These are phyloP conservation scores for Hyparrhenia diplandra DNA, from an alignment of 176 grass and related monocot species.

Conservation along the genomic window DNA sequence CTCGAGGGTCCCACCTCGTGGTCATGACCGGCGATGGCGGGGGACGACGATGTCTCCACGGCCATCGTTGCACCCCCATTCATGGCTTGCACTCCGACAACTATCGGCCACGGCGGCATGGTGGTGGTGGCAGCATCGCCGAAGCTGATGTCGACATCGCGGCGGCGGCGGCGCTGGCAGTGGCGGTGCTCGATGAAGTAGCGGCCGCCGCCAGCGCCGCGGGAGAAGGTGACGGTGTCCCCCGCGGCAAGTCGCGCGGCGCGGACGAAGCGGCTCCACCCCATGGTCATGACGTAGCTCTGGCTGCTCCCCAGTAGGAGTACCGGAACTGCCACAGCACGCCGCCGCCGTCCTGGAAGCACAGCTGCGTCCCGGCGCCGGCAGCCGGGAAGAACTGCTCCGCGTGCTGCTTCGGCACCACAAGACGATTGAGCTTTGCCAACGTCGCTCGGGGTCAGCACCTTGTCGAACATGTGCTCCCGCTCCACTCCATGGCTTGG, in stretches of 20 bases:
- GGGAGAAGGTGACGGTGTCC: slow-evolving; percentile 65
- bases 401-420: slow-evolving; percentile 78
- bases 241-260: slow-evolving; percentile 49
- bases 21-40: neutral
- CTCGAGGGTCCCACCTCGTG: neutral
- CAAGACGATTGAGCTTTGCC: slow-evolving; percentile 86
- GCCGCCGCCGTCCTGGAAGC: slow-evolving; percentile 47
- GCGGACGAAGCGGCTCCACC: slow-evolving; percentile 75
- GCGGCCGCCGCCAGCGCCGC: neutral
- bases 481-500: neutral
- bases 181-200: slow-evolving; percentile 41
- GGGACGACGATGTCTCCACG: neutral
- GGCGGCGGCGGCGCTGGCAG: slow-evolving; percentile 8
- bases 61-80: neutral
- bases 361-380: slow-evolving; percentile 40
- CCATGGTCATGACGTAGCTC: slow-evolving; percentile 83
- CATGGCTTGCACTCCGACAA: neutral
- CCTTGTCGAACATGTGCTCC: slow-evolving; percentile 79
- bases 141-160: slow-evolving; percentile 24
- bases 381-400: slow-evolving; percentile 61
- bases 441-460: slow-evolving; percentile 80
- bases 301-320: slow-evolving; percentile 85
- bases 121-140: neutral
- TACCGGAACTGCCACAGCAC: slow-evolving; percentile 60
- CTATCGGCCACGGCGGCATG: neutral